Base-by-base conservation (phyloP, 2,329 filamentous ascomycete genomes). In the Fusarium fujikuroi region DNA sequence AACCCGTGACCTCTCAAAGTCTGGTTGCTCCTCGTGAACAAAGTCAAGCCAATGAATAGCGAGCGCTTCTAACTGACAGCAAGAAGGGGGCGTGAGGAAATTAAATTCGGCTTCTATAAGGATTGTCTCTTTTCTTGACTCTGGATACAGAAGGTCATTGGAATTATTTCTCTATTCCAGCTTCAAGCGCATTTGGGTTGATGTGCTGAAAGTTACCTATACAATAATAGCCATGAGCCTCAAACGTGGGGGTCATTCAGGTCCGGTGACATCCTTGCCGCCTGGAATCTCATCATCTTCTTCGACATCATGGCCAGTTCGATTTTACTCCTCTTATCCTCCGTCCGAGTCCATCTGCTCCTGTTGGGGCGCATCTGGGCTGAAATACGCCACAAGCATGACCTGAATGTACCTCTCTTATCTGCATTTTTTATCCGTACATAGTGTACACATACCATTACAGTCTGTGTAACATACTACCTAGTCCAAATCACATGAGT, bases 11-110 rank as follows among this genome's bases (percentile, higher is more conserved):
- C 44, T 68, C 28, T 25, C 21, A 62, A 63, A 54, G 50, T 43
- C 56, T 58, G 34, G 42, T 39, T 49, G 44, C 40, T 76, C 69
- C 70, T 70, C 71, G 61, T 66, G 73, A 69, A 56, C 61, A 58
- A 28, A 50, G 60, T 59, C 60, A 67, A 63, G 43, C 76, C 76
- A 78, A 78, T 78, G 32, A 61, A 40, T 58, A 56, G 28, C 37
- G 42, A 64, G 76, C 76, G 76, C 76, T 78, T 78, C 66, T 78
- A 78, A 32, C 28, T 36, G 37, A 36, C 28, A 57, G 16, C 19
- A 56, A 37, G 37, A 50, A 40, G 43, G 37, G 50, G 44, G 60
- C 39, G 21, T 44, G 18, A n/a, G 18, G 19, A 32, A 34, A 10
- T 10, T 36, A 12, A 28, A 18, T 42, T 42, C 44, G 46, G 44